Base-by-base conservation (phyloP, 495 filamentous ascomycete species). In the Lasiosphaeris hirsuta region DNA sequence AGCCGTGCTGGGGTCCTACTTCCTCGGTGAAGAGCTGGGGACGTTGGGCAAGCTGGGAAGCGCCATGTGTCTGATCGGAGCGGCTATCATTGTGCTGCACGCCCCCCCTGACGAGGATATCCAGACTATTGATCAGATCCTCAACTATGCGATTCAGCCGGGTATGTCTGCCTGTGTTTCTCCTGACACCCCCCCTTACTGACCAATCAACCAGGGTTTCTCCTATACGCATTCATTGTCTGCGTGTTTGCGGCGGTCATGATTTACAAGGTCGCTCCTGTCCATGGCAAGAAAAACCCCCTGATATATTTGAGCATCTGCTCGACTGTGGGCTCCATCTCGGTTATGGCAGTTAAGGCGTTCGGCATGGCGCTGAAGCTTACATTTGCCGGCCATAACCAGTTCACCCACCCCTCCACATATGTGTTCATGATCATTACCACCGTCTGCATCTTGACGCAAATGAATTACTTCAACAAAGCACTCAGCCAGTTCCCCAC, bases 381-480 rank as follows among this genome's bases (percentile, higher is more conserved):
- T 61, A 97, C 94, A 1, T 80, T 98, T 45, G 82, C 76, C 14
- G 93, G 93, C 33, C 85, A 94, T 66, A 98, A 98, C 75, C 94
- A 98, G 70, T 96, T 98, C 67, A 84, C 81, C 3, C 88, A 95
- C 63, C 87, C 94, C 0, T 95, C 90, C 45, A 98, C 94, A 46
- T 98, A 97, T 66, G 92, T 97, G 45, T 98, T 98, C 68, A 85
- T 89, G 66, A 97, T 98, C 63, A 86, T 97, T 39, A 92, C 90
- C 0, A 81, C 77, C 3, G 90, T 96, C 58, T 97, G 94, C 75
- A 97, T 97, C 69, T 72, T 97, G 49, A 96, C 91, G 15, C 94
- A 98, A 76, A 96, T 98, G 95, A 97, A 97, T 74, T 98, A 97
- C 72, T 96, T 98, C 72, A 98, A 98, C 79, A 98, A 98, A 73